Base-by-base conservation (phyloP, 2,329 filamentous ascomycete species). In the Chaetomiaceae sp. region DNA sequence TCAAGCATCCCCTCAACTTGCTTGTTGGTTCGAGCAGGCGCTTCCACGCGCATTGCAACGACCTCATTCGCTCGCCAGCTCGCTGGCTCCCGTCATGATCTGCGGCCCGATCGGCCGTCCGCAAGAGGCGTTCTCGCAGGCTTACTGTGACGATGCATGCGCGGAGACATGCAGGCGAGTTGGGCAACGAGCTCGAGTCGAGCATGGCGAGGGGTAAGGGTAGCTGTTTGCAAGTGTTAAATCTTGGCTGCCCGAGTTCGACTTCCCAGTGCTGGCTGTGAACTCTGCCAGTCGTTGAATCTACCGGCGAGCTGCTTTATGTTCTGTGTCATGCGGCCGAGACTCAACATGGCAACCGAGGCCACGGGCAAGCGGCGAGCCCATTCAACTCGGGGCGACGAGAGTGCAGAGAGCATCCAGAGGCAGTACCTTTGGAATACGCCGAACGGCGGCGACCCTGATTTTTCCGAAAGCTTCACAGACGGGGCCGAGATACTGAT, bases 381-480 rank as follows among this genome's bases (percentile, higher is more conserved):
- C 17, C 32, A 17, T 18, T 27, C 12, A 4, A n/a, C 3, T n/a
- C 32, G 26, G 24, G 41, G 22, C 32, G 38, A 40, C 3, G 43
- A 26, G 14, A 26, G 29, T 6, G 40, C 19, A 18, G 42, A 39
- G 6, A 9, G 11, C n/a, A 22, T 36, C 20, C 47, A 30, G 20
- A 38, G 47, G 24, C 27, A 48, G 18, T 52, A 50, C 38, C 32
- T 54, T 30, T 52, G 52, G 52, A 52, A 52, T 19, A 39, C 38
- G 2, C 52, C 52, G 1, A 38, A 47, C 22, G 52, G 52, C 9
- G 38, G 35, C 32, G 24, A 27, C 6, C 47, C 49, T 10, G 47
- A 54, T 24, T 54, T 54, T 18, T 48, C 47, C 15, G 42, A 52
- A 18, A 42, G 38, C 3, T 54, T 44, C 34, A 39, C 37, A 3